A percentile compares a stretch with the other conserved stretches of the same genome.
Evolutionary conservation across 192 early-diverging fungal genomes (phyloP).

Genomic region (Coemansia erecta): DNA sequence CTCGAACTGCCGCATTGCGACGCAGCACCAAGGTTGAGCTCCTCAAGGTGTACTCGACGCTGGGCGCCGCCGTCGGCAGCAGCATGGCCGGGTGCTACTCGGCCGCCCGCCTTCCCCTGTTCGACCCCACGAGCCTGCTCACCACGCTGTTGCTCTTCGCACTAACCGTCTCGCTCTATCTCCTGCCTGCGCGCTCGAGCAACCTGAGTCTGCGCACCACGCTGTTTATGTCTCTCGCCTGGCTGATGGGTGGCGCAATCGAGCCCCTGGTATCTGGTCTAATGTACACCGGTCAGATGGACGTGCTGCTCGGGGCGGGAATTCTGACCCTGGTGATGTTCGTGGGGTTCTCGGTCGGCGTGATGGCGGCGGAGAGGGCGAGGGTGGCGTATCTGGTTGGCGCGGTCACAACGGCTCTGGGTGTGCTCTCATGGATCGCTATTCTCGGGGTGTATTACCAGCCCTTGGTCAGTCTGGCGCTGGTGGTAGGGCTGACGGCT

Average conservation of each 20-base stretch:
- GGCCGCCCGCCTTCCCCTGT: neutral
- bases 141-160: neutral
- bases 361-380: neutral
- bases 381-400: conserved; percentile 25
- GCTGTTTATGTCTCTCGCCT: neutral
- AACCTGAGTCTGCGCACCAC: neutral
- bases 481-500: conserved; percentile 14
- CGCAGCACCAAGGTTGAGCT: conserved; percentile 25
- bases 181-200: neutral
- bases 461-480: conserved; percentile 9
- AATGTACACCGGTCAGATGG: neutral
- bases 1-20: conserved; percentile 18
- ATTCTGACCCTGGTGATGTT: neutral
- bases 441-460: conserved; percentile 22
- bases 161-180: neutral
- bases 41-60: conserved; percentile 5
- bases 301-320: neutral
- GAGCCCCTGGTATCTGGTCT: neutral
- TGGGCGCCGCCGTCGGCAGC: conserved; percentile 9
- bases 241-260: neutral
- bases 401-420: conserved; percentile 4
- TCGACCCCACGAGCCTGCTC: neutral
- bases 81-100: conserved; percentile 15
- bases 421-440: conserved; percentile 15
- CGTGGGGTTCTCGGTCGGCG: neutral